Conservation (phyloP, 1,284 basidiomycete species). For the Papiliotrema laurentii region DNA sequence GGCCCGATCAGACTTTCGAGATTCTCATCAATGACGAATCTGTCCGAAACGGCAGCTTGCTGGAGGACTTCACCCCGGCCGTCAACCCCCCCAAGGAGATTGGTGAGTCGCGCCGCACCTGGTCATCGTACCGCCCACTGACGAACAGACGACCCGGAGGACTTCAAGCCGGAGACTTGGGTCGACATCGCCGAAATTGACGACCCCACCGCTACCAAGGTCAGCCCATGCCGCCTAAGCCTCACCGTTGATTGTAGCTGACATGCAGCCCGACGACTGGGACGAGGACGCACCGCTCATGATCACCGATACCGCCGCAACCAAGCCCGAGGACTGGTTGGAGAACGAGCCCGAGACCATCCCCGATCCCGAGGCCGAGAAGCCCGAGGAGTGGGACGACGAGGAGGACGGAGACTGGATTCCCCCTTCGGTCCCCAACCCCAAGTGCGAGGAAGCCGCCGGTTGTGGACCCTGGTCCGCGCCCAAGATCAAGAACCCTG, state of each 20-base stretch:
- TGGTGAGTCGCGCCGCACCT: slow-evolving; percentile 39
- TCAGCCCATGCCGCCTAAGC: slow-evolving; percentile 41
- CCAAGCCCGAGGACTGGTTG: slow-evolving; percentile 93
- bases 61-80: slow-evolving; percentile 92
- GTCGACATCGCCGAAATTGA: slow-evolving; percentile 82
- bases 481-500: slow-evolving; percentile 84
- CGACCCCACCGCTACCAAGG: slow-evolving; percentile 80
- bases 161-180: slow-evolving; percentile 89
- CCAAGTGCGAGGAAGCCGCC: slow-evolving; percentile 79
- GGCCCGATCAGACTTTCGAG: slow-evolving; percentile 92
- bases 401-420: slow-evolving; percentile 99
- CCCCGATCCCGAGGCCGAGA: slow-evolving; percentile 88
- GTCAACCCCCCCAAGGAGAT: slow-evolving; percentile 93
- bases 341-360: slow-evolving; percentile 77
- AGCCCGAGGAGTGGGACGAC: slow-evolving; percentile 99
- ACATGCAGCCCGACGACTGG: slow-evolving; percentile 78
- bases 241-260: background rate
- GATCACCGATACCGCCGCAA: slow-evolving; percentile 79
- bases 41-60: slow-evolving; percentile 72
- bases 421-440: slow-evolving; percentile 80
- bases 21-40: slow-evolving; percentile 87
- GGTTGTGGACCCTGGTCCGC: slow-evolving; percentile 92
- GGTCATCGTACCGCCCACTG: background rate
- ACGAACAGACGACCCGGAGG: slow-evolving; percentile 67
- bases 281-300: slow-evolving; percentile 90